Evolutionary conservation across 768 basidiomycete species (phyloP).

Genomic region (Russula brevipes): DNA sequence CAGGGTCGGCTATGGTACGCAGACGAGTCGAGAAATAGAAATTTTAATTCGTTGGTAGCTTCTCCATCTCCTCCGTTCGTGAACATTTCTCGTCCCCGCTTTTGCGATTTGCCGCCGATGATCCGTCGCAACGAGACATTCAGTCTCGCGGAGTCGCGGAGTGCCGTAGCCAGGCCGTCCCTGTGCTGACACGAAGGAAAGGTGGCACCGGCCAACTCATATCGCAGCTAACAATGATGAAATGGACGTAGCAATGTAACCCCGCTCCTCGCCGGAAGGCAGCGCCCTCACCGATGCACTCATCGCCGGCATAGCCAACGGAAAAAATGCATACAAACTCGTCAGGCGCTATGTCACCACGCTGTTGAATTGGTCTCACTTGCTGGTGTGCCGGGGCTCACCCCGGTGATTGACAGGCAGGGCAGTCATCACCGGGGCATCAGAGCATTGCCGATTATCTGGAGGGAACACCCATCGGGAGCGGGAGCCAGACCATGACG

Average conservation of each 20-base stretch:
- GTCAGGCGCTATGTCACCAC: constrained; percentile 89
- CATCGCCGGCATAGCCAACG: constrained; percentile 89
- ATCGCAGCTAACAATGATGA: constrained; percentile 65
- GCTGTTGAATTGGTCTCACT: constrained; percentile 71
- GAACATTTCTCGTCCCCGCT: no score
- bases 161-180: constrained; percentile 36
- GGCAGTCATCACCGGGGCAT: constrained; percentile 92
- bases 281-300: constrained; percentile 88
- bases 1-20: constrained; percentile 29
- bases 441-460: constrained; percentile 62
- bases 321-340: constrained; percentile 81
- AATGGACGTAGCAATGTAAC: constrained; percentile 77
- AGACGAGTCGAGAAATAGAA: not conserved
- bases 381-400: not conserved
- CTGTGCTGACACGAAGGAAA: constrained; percentile 28
- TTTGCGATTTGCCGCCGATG: no score
- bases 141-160: constrained; percentile 85
- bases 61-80: constrained; percentile 44
- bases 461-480: constrained; percentile 78
- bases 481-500: constrained; percentile 93
- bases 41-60: no score
- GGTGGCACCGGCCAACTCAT: constrained; percentile 87
- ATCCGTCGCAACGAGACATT: no score
- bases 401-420: constrained; percentile 34
- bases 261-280: not conserved